Conservation (phyloP, 495 filamentous ascomycete genomes). For the Aspergillus kassunensis region DNA sequence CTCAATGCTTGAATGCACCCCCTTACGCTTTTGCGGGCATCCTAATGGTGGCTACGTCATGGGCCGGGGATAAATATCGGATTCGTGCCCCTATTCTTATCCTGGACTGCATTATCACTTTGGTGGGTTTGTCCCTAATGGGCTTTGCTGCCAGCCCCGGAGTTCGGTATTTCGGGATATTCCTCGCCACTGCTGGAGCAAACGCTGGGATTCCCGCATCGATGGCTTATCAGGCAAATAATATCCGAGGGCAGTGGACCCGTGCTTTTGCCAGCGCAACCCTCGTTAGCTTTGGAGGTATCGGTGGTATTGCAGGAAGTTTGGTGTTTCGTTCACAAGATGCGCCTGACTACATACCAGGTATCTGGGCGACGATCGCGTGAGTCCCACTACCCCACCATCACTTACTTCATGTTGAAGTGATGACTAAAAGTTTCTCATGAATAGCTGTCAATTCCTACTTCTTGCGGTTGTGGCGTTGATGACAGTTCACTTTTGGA, state of each 20-base stretch:
- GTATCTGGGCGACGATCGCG: slow-evolving; percentile 46
- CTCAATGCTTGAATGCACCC: slow-evolving; percentile 61
- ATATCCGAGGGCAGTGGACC: slow-evolving; percentile 64
- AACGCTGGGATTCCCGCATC: slow-evolving; percentile 56
- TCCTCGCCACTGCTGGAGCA: slow-evolving; percentile 53
- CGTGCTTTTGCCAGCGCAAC: slow-evolving; percentile 55
- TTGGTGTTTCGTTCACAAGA: slow-evolving; percentile 54
- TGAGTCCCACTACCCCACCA: too few relatives aligned
- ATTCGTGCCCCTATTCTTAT: slow-evolving; percentile 54
- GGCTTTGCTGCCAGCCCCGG: slow-evolving; percentile 47
- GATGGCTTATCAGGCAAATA: slow-evolving; percentile 62
- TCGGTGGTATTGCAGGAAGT: slow-evolving; percentile 46
- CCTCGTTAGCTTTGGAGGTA: slow-evolving; percentile 49
- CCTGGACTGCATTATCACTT: slow-evolving; percentile 46
- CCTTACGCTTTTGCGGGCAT: slow-evolving; percentile 58
- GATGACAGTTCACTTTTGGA: slow-evolving; percentile 32
- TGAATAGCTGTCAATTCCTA: slow-evolving; percentile 35
- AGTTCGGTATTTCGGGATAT: slow-evolving; percentile 60
- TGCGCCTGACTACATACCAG: slow-evolving; percentile 50
- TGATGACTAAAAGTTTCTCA: too few relatives aligned
- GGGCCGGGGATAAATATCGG: slow-evolving; percentile 52
- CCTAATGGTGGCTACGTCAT: slow-evolving; percentile 51
- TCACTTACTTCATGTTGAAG: too few relatives aligned
- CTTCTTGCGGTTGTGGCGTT: slow-evolving; percentile 32
- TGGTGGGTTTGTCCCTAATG: slow-evolving; percentile 50